phyloP scores from a whole-genome alignment of 2,329 filamentous ascomycete species.

The Esteya vermicola region DNA sequence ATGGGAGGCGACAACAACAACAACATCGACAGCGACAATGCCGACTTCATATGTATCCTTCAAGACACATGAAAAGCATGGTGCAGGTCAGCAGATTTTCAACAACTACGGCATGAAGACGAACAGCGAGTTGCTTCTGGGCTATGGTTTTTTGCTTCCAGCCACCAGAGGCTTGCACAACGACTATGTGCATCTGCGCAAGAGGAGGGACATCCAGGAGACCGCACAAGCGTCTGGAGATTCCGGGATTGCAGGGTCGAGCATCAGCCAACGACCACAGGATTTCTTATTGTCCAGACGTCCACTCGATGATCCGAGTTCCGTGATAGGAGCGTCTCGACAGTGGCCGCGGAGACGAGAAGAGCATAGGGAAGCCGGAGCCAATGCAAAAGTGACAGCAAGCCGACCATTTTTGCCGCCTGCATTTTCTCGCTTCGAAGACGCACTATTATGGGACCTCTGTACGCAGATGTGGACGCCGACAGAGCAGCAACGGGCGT shows the following conservation, averaged over 20 bases:
- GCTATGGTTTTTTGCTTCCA: slow-evolving; percentile 46
- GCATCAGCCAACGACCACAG: no score
- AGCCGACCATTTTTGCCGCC: no score
- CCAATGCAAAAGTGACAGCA: no score
- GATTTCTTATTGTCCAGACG: slow-evolving; percentile 40
- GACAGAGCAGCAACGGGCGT: slow-evolving; percentile 11
- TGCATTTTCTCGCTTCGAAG: slow-evolving; percentile 24
- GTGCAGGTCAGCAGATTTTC: slow-evolving; percentile 40
- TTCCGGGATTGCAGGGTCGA: no score
- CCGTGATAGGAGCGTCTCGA: slow-evolving; percentile 28
- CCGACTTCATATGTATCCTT: slow-evolving; percentile 21
- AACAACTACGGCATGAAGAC: slow-evolving; percentile 66
- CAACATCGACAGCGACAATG: not conserved
- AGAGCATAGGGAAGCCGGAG: no score
- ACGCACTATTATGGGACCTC: slow-evolving; percentile 37
- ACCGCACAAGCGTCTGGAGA: not conserved
- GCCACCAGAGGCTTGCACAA: slow-evolving; percentile 36
- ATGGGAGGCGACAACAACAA: slow-evolving; percentile 37
- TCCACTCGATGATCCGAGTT: slow-evolving; percentile 31
- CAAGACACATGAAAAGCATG: slow-evolving; percentile 25
- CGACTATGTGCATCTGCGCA: slow-evolving; percentile 44
- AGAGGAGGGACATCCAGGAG: slow-evolving; percentile 15
- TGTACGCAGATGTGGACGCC: slow-evolving; percentile 21
- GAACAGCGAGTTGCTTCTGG: slow-evolving; percentile 54
- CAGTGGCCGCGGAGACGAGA: slow-evolving; percentile 16